These are phyloP conservation scores for Pecoramyces ruminantium DNA, from an alignment of 192 early-diverging fungal species.

Conservation along the genomic window DNA sequence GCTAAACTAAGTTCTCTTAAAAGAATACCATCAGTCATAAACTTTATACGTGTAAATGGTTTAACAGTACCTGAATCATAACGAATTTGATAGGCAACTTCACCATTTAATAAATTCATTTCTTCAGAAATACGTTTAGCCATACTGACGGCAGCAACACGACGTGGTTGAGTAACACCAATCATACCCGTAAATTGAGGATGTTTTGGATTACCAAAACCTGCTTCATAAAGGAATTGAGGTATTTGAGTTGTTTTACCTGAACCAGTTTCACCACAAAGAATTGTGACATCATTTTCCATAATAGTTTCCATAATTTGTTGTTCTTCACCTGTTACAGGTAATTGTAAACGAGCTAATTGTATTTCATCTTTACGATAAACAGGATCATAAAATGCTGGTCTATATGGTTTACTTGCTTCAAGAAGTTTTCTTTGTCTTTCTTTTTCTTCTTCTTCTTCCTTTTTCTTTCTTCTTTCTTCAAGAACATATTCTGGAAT, in stretches of 20 bases:
- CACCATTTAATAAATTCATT: slow-evolving; percentile 48
- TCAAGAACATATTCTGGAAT: not conserved
- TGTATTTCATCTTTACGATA: slow-evolving; percentile 57
- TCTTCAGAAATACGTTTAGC: slow-evolving; percentile 85
- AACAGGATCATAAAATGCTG: slow-evolving; percentile 56
- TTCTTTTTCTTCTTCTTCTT: not conserved
- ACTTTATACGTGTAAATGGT: slow-evolving; percentile 73
- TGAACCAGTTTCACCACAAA: slow-evolving; percentile 94
- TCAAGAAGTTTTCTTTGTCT: not conserved
- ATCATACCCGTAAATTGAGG: slow-evolving; percentile 66
- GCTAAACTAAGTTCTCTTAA: slow-evolving; percentile 62
- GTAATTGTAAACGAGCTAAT: slow-evolving; percentile 58
- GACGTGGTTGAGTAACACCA: slow-evolving; percentile 92
- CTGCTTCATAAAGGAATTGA: slow-evolving; percentile 94
- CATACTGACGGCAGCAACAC: slow-evolving; percentile 95
- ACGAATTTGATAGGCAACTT: slow-evolving; percentile 52
- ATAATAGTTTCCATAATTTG: slow-evolving; percentile 91
- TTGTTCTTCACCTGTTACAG: slow-evolving; percentile 89
- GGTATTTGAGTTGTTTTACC: slow-evolving; percentile 96
- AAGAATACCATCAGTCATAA: slow-evolving; percentile 99
- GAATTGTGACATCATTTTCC: slow-evolving; percentile 68
- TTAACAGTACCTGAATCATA: slow-evolving; percentile 68
- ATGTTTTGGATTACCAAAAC: slow-evolving; percentile 73
- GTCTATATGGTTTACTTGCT: not conserved
- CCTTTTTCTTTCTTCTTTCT: not conserved